Percentiles rank a stretch among this genome's conserved stretches.
These are phyloP conservation scores for Platismatia glauca DNA, from an alignment of 495 filamentous ascomycete genomes.

Conservation along the genomic window DNA sequence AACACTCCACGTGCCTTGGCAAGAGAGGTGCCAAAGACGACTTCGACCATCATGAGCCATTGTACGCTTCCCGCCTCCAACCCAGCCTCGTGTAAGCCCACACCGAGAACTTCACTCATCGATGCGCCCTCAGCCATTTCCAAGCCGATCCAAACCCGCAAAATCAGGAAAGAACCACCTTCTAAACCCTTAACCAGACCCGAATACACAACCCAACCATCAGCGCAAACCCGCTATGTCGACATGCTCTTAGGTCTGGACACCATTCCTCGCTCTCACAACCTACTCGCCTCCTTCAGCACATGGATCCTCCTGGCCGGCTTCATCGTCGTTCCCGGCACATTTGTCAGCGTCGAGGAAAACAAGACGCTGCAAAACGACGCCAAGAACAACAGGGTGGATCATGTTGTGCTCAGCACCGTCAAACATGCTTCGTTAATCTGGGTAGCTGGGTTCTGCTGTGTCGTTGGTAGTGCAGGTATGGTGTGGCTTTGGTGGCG, in stretches of 20 bases:
- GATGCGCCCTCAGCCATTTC: background rate
- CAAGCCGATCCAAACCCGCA: slow-evolving; percentile 18
- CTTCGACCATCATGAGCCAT: background rate
- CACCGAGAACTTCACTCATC: background rate
- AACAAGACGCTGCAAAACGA: slow-evolving; percentile 14
- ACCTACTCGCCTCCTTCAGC: slow-evolving; percentile 27
- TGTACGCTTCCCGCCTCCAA: background rate
- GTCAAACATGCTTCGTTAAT: slow-evolving; percentile 27
- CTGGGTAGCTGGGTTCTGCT: slow-evolving; percentile 22
- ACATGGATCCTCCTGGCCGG: slow-evolving; percentile 33
- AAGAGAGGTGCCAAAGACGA: background rate
- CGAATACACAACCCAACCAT: background rate
- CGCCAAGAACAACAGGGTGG: slow-evolving; percentile 13
- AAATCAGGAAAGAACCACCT: background rate
- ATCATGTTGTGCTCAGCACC: slow-evolving; percentile 17
- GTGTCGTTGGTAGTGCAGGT: slow-evolving; percentile 12
- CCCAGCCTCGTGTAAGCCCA: background rate
- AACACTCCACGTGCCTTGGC: background rate
- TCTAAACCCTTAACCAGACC: background rate
- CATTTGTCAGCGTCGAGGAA: slow-evolving; percentile 30
- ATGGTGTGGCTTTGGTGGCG: slow-evolving; percentile 25
- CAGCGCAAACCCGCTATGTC: slow-evolving; percentile 21
- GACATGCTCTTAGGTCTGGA: slow-evolving; percentile 29
- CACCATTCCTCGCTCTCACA: slow-evolving; percentile 25
- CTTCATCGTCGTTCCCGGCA: slow-evolving; percentile 33